Base-by-base conservation (phyloP, 192 early-diverging fungal genomes). In the Mortierella claussenii region DNA sequence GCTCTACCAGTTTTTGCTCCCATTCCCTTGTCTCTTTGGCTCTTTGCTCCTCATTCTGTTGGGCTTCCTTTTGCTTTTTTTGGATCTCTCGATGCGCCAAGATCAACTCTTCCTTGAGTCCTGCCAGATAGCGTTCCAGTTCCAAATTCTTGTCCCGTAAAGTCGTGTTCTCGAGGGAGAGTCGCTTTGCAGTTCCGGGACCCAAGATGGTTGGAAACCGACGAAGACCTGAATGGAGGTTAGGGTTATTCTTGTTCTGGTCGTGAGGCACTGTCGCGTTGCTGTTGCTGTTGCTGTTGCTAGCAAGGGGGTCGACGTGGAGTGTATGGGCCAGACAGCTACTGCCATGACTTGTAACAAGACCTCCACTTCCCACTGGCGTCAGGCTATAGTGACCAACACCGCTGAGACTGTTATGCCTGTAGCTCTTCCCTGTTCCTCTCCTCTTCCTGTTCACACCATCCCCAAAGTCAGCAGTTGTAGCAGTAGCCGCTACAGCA, bases 101-200 rank as follows among this genome's bases (percentile, higher is more conserved):
- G 40, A 75, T 48, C 6, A 75, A 55, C 20, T 75, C 71, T 27
- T 75, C 50, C 36, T 75, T 75, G 24, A 75, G 57, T 2, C 71
- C 71, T 12, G 56, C 46, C 8, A 75, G 51, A 47, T 75, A 75
- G 4, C 71, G 48, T 32, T 75, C 71, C 26, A 76, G 59, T 26
- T 76, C 73, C 20, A 53, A 44, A 18, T 62, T 57, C 33, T 76
- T 76, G 36, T 55, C 20, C 2, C 65, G 56, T 20, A 76, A 28
- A 2, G 44, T 60, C 24, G 32, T 21, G 32, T 76, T 76, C 46
- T 76, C 73, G 23, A 24, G 9, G 4, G 33, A 31, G 1, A 76
- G 53, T 31, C 45, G 57, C 50, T 57, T 76, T 10, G 56, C 33
- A 18, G 40, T 48, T 15, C 55, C 55, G 27, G 13, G 13, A 40